Base-by-base conservation (phyloP, 805 yeast species). In the Candida chilensis region DNA sequence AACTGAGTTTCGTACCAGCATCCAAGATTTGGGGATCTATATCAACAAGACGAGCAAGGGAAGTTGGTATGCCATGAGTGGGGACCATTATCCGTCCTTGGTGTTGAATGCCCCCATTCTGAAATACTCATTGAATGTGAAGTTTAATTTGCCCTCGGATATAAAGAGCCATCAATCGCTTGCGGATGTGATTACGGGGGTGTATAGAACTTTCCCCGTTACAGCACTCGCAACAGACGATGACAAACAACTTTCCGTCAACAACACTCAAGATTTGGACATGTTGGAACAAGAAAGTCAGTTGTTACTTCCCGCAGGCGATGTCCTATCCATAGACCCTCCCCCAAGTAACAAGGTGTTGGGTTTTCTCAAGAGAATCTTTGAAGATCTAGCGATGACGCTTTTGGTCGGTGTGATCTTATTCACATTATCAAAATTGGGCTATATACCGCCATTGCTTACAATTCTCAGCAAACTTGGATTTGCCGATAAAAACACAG, bases 1-100 rank as follows among this genome's bases (percentile, higher is more conserved):
- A 14, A 19, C 43, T 56, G 26, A 57, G 54, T 34, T 48, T 51
- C 31, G 38, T 54, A 17, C 63, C 53, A 38, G 30, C 45, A 12
- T 24, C 9, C 18, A 43, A 27, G 56, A 60, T 29, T 40, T 59
- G 21, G 75, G 78, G 3, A 79, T 90, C 8, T 77, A 77, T 41
- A 63, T 90, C 21, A 84, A 75, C 35, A 66, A 76, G 18, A 74
- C 87, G 0, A 61, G 59, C 18, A 60, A 62, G 28, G 78, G 80
- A 3, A 65, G 80, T 1, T 88, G 95, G 95, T 84, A 71, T 59
- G 96, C 95, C 4, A 65, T 90, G 71, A 81, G 94, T 15, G 81
- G 77, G 40, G 49, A 55, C 16, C 67, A 76, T 40, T 90, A 79
- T 48, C 96, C 96, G 0, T 77, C 94, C 0, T 54, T 90, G 29